Evolutionary conservation across 2,329 filamentous ascomycete genomes (phyloP).

Genomic region (Chaetomiaceae sp.): DNA sequence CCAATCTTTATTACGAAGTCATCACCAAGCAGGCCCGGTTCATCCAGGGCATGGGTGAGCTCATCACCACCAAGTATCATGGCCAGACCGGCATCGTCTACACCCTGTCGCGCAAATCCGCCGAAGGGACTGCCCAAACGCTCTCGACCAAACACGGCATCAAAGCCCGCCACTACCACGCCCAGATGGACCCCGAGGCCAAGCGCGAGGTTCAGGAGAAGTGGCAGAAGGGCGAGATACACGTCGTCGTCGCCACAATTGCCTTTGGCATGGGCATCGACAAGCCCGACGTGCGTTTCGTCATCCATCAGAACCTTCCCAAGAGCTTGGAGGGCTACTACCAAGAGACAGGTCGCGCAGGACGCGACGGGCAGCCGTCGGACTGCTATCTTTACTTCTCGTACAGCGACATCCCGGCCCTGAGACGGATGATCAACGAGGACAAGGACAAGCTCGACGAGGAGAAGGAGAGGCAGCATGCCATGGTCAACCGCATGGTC

Average conservation of each 20-base stretch:
- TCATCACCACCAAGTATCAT: slow-evolving; percentile 67
- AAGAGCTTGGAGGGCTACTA: slow-evolving; percentile 98
- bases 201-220: slow-evolving; percentile 68
- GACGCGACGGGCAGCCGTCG: slow-evolving; percentile 81
- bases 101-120: slow-evolving; percentile 77
- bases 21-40: slow-evolving; percentile 62
- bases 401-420: slow-evolving; percentile 67
- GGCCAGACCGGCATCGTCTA: slow-evolving; percentile 87
- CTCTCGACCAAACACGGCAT: slow-evolving; percentile 61
- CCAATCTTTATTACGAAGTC: slow-evolving; percentile 88
- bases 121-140: slow-evolving; percentile 72
- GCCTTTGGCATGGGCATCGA: slow-evolving; percentile 99
- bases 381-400: slow-evolving; percentile 88
- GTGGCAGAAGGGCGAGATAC: slow-evolving; percentile 76
- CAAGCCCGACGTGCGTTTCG: slow-evolving; percentile 93
- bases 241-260: slow-evolving; percentile 96
- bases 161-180: slow-evolving; percentile 80
- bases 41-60: slow-evolving; percentile 49
- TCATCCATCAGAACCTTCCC: slow-evolving; percentile 87
- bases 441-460: slow-evolving; percentile 64
- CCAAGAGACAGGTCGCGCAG: slow-evolving; percentile 93
- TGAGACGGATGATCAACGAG: slow-evolving; percentile 79
- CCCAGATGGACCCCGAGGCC: slow-evolving; percentile 63
- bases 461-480: slow-evolving; percentile 77
- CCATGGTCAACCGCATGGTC: slow-evolving; percentile 81